Conservation (phyloP, 441 rosid genomes). For the Eruca vesicaria region DNA sequence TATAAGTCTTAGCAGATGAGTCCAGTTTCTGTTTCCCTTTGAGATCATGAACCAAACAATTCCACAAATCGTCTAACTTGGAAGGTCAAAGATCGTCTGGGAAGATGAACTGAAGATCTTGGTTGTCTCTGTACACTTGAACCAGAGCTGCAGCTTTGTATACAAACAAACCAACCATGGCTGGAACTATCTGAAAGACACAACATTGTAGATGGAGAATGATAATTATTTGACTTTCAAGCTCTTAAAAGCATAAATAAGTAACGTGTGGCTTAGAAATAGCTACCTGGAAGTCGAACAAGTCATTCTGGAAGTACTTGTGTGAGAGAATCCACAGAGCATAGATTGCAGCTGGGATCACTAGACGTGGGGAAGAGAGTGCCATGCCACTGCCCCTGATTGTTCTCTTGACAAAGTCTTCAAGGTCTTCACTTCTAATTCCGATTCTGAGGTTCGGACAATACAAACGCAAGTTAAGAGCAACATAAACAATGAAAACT, state of each 20-base stretch:
- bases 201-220: neutral
- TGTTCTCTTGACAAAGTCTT: slow-evolving; percentile 55
- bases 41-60: neutral
- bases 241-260: neutral
- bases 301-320: slow-evolving; percentile 51
- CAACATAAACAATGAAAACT: neutral
- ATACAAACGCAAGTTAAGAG: slow-evolving; percentile 5
- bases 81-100: slow-evolving; percentile 43
- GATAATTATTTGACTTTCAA: neutral
- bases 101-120: slow-evolving; percentile 63
- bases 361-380: slow-evolving; percentile 91
- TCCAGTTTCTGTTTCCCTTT: neutral
- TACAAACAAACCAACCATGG: slow-evolving; percentile 87
- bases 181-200: slow-evolving; percentile 69
- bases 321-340: slow-evolving; percentile 81
- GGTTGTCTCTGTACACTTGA: slow-evolving; percentile 91
- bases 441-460: slow-evolving; percentile 57
- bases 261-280: neutral
- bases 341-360: slow-evolving; percentile 73
- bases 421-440: slow-evolving; percentile 77
- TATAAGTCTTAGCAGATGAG: neutral
- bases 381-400: slow-evolving; percentile 69
- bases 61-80: neutral
- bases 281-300: slow-evolving; percentile 83
- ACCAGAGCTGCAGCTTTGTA: slow-evolving; percentile 97